Conservation (phyloP, 2,329 filamentous ascomycete species). For the Stenocarpella maydis region DNA sequence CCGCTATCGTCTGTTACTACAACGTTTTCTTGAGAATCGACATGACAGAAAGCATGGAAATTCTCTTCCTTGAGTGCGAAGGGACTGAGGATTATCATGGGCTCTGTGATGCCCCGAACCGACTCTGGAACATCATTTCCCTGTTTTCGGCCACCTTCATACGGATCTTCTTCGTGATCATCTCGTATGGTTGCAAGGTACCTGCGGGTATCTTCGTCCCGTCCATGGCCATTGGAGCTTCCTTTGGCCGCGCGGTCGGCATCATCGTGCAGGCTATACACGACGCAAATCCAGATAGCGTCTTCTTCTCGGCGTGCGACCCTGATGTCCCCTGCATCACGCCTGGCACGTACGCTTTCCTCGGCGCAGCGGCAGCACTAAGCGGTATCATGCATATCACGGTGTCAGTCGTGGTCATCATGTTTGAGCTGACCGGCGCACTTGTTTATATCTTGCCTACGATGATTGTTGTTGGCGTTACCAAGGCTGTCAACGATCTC, state of each 20-base stretch:
- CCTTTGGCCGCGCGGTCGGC: slow-evolving; percentile 92
- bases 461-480: slow-evolving; percentile 98
- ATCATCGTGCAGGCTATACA: slow-evolving; percentile 92
- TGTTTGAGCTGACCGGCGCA: slow-evolving; percentile 98
- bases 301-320: slow-evolving; percentile 88
- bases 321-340: slow-evolving; percentile 96
- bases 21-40: slow-evolving; percentile 96
- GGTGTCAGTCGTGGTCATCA: slow-evolving; percentile 96
- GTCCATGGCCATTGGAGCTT: slow-evolving; percentile 96
- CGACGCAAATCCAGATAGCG: slow-evolving; percentile 80
- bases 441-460: slow-evolving; percentile 96
- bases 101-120: slow-evolving; percentile 81
- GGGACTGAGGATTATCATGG: slow-evolving; percentile 87
- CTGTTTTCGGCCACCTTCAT: slow-evolving; percentile 82
- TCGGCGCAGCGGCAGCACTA: slow-evolving; percentile 89
- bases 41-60: slow-evolving; percentile 99
- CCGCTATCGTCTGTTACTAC: slow-evolving; percentile 93
- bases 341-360: slow-evolving; percentile 94
- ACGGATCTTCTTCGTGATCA: slow-evolving; percentile 84
- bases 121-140: slow-evolving; percentile 81
- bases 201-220: slow-evolving; percentile 98
- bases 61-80: slow-evolving; percentile 93
- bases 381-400: slow-evolving; percentile 99
- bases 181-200: slow-evolving; percentile 98
- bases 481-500: slow-evolving; percentile 88